phyloP scores from a whole-genome alignment of 1,284 basidiomycete genomes.

The Tilletia caries region DNA sequence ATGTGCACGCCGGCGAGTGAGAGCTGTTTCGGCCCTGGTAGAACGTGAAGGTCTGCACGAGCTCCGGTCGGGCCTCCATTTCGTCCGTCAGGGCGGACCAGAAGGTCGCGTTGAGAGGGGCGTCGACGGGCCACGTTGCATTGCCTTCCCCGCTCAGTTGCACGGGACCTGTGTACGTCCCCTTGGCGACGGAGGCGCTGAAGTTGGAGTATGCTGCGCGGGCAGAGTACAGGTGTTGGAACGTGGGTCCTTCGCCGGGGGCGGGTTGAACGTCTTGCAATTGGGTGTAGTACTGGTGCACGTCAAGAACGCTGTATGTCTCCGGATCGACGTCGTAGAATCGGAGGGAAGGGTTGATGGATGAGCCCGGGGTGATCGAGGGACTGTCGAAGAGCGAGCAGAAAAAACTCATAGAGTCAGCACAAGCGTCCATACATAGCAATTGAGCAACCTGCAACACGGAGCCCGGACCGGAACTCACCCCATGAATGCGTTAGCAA shows the following conservation, averaged over 20 bases:
- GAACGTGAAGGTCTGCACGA: constrained; percentile 68
- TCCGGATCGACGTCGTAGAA: constrained; percentile 73
- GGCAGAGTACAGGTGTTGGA: constrained; percentile 68
- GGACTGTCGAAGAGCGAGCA: constrained; percentile 53
- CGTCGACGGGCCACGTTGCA: constrained; percentile 62
- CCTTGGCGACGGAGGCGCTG: constrained; percentile 31
- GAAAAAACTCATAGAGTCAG: constrained; percentile 43
- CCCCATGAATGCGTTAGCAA: constrained; percentile 49
- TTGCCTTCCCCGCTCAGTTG: background rate
- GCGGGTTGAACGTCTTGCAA: constrained; percentile 57
- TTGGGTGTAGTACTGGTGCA: constrained; percentile 46
- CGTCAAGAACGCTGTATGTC: constrained; percentile 51
- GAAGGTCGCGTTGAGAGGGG: constrained; percentile 77
- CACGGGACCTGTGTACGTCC: constrained; percentile 17
- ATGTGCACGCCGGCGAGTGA: constrained; percentile 61
- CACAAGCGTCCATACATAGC: constrained; percentile 51
- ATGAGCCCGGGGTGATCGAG: constrained; percentile 69
- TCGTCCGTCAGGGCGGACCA: constrained; percentile 75
- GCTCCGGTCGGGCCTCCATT: constrained; percentile 64
- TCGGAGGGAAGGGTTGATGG: constrained; percentile 74
- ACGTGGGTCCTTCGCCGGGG: constrained; percentile 65
- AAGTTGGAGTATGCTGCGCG: constrained; percentile 66
- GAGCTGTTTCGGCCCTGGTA: constrained; percentile 69
- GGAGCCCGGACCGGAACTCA: no score
- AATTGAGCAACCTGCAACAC: no score